Percentiles rank a stretch among this genome's conserved stretches.
These are phyloP conservation scores for Lachnellula cervina DNA, from an alignment of 2,329 filamentous ascomycete genomes.

Conservation along the genomic window DNA sequence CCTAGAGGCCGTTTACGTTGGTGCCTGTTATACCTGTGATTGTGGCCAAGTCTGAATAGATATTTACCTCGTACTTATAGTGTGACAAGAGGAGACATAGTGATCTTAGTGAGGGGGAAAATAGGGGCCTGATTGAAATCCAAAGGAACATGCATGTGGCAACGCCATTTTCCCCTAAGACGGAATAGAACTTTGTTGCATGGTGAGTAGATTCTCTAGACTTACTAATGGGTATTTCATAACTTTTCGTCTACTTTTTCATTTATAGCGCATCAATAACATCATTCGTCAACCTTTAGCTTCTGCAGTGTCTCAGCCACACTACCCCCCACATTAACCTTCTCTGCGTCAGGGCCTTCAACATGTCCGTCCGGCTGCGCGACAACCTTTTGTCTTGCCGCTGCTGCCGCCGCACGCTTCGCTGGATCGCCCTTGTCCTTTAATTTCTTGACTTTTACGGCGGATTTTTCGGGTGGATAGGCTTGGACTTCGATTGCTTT, in stretches of 20 bases:
- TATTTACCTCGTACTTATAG: too few species aligned
- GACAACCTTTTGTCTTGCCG: slow-evolving; percentile 22
- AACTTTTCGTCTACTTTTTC: slow-evolving; percentile 11
- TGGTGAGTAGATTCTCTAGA: neutral
- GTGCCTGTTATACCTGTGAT: too few species aligned
- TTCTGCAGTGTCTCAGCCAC: slow-evolving; percentile 26
- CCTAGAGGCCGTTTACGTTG: too few species aligned
- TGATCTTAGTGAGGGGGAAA: too few species aligned
- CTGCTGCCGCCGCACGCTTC: slow-evolving; percentile 27
- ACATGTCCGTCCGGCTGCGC: slow-evolving; percentile 28
- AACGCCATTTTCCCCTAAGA: too few species aligned
- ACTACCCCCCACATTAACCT: slow-evolving; percentile 21
- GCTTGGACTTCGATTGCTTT: slow-evolving; percentile 71
- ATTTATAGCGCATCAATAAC: neutral
- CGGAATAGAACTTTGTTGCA: too few species aligned
- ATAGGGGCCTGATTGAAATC: too few species aligned
- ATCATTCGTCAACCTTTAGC: slow-evolving; percentile 19
- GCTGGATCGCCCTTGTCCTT: slow-evolving; percentile 34
- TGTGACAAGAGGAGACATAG: too few species aligned
- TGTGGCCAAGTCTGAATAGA: too few species aligned
- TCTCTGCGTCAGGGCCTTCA: slow-evolving; percentile 21
- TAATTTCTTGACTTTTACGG: slow-evolving; percentile 60
- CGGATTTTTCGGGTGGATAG: slow-evolving; percentile 77
- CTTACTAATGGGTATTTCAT: slow-evolving; percentile 2
- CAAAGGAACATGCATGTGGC: too few species aligned